Evolutionary conservation across 176 grass and related monocot species (phyloP).

Genomic region (Urochloa ruziziensis): DNA sequence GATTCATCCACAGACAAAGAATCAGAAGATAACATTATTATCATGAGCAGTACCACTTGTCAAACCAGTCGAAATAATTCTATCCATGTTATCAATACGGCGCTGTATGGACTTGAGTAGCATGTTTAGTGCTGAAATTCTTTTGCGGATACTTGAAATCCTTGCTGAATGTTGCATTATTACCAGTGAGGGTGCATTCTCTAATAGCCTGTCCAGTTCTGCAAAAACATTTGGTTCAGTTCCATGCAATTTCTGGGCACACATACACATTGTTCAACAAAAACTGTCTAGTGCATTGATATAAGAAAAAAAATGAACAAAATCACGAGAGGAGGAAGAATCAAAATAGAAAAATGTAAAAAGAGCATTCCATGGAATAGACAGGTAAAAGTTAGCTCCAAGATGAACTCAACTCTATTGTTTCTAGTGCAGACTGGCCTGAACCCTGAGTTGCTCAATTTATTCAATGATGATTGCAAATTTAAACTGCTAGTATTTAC

Average conservation of each 20-base stretch:
- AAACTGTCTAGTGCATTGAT: neutral
- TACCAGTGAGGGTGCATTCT: constrained; percentile 62
- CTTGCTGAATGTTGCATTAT: constrained; percentile 81
- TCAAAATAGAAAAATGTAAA: neutral
- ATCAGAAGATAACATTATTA: neutral
- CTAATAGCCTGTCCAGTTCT: constrained; percentile 90
- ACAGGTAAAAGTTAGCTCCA: neutral
- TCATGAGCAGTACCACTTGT: constrained; percentile 42
- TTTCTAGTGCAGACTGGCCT: neutral
- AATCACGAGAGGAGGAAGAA: neutral
- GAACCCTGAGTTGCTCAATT: neutral
- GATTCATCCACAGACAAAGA: neutral
- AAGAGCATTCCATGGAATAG: neutral
- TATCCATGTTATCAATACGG: constrained; percentile 81
- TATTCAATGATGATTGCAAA: neutral
- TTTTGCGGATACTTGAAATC: constrained; percentile 73
- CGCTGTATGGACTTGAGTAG: constrained; percentile 82
- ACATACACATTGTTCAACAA: neutral
- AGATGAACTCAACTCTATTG: neutral
- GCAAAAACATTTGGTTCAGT: constrained; percentile 14
- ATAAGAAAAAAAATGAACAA: neutral
- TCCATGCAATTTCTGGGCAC: neutral
- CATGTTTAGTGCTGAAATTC: constrained; percentile 82
- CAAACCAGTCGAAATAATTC: constrained; percentile 63
- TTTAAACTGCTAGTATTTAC: neutral